phyloP scores from a whole-genome alignment of 441 rosid genomes.

The Brassica hybrid region DNA sequence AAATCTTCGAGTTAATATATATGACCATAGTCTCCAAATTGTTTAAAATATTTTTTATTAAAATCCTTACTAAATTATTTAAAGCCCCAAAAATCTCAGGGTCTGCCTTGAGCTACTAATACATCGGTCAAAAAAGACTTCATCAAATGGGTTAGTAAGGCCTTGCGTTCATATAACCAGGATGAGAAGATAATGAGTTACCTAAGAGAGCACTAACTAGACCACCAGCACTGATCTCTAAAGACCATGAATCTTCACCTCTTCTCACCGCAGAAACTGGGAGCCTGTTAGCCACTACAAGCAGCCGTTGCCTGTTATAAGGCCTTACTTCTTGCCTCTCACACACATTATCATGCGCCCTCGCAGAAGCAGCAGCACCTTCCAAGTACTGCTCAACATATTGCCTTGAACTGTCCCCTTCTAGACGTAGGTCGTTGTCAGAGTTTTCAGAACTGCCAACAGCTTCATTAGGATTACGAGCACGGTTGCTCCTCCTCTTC shows the following conservation, averaged over 20 bases:
- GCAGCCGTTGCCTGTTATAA: conserved; percentile 72
- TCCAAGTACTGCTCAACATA: conserved; percentile 71
- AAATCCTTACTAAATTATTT: too few species aligned
- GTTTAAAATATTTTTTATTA: too few species aligned
- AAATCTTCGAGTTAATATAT: too few species aligned
- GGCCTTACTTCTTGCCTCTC: conserved; percentile 79
- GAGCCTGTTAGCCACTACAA: conserved; percentile 96
- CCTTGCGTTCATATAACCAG: conserved; percentile 43
- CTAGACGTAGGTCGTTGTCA: conserved; percentile 60
- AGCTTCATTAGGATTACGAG: conserved; percentile 55
- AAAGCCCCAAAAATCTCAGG: too few species aligned
- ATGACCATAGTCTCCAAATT: neutral
- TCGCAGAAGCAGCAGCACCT: conserved; percentile 61
- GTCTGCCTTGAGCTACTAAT: too few species aligned
- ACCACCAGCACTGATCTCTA: conserved; percentile 98
- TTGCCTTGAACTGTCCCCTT: conserved; percentile 59
- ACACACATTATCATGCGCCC: conserved; percentile 52
- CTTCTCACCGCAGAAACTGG: conserved; percentile 97
- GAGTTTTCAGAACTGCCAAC: conserved; percentile 44
- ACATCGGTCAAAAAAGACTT: too few species aligned
- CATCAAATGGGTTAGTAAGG: conserved; percentile 60
- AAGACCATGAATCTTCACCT: conserved; percentile 95
- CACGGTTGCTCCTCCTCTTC: conserved; percentile 63
- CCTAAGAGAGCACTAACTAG: conserved; percentile 85
- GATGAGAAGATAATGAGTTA: conserved; percentile 30